Conservation (phyloP, 169 alveolate species). For the Plasmodium gaboni region DNA sequence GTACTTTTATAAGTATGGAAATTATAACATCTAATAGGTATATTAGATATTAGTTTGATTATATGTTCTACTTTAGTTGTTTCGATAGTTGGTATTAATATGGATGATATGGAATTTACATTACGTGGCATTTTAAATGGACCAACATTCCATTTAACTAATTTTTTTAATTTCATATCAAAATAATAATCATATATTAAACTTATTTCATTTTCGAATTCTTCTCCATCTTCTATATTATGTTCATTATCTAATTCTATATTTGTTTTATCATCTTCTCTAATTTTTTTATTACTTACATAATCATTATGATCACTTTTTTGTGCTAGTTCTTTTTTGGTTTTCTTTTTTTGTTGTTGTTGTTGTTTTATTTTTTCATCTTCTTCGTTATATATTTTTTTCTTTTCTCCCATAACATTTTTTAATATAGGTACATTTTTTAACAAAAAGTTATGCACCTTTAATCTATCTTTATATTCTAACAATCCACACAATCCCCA, state of each 20-base stretch:
- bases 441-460: conserved; percentile 60
- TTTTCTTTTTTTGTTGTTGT: neutral
- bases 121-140: conserved; percentile 90
- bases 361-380: neutral
- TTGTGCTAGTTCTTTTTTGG: neutral
- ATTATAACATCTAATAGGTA: conserved; percentile 81
- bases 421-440: conserved; percentile 50
- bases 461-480: conserved; percentile 40
- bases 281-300: neutral
- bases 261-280: neutral
- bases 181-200: conserved; percentile 73
- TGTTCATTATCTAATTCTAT: neutral
- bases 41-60: conserved; percentile 84
- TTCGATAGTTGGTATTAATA: conserved; percentile 96
- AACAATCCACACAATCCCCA: conserved; percentile 76
- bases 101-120: conserved; percentile 89
- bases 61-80: conserved; percentile 94
- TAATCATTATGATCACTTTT: neutral
- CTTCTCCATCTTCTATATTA: conserved; percentile 41
- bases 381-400: neutral
- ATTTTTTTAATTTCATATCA: conserved; percentile 79
- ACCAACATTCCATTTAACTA: conserved; percentile 92
- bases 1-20: conserved; percentile 87
- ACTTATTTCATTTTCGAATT: conserved; percentile 81
- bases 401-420: neutral